These are phyloP conservation scores for Globisporangium nodosum DNA, from an alignment of 352 stramenopile species.

Conservation along the genomic window DNA sequence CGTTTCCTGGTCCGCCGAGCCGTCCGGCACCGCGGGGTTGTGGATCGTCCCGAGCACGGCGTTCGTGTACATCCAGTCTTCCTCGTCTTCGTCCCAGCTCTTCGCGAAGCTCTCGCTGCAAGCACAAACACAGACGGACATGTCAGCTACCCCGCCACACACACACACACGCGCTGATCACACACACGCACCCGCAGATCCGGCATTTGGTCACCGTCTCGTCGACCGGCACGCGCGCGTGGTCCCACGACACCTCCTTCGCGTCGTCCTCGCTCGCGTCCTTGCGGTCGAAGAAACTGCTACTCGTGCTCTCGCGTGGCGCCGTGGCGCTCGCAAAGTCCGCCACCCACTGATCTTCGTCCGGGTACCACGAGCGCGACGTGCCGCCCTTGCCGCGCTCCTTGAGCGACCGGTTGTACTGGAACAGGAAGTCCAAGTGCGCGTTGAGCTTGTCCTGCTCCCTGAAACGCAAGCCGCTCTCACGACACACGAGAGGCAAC, in stretches of 20 bases:
- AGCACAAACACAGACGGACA: not conserved
- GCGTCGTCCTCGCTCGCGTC: conserved; percentile 35
- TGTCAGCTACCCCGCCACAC: not conserved
- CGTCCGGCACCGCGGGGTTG: conserved; percentile 26
- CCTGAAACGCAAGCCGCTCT: conserved; percentile 76
- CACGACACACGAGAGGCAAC: conserved; percentile 71
- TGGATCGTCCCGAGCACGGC: conserved; percentile 75
- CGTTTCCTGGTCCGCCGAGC: conserved; percentile 41
- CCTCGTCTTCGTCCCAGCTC: conserved; percentile 86
- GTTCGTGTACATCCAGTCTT: conserved; percentile 90
- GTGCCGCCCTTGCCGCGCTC: conserved; percentile 77
- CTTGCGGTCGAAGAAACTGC: conserved; percentile 70
- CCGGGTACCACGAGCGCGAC: conserved; percentile 77
- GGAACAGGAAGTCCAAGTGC: conserved; percentile 84
- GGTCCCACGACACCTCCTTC: conserved; percentile 51
- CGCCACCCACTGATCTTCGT: conserved; percentile 76
- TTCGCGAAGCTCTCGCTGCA: conserved; percentile 69
- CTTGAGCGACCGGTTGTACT: conserved; percentile 79
- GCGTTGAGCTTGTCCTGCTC: conserved; percentile 73
- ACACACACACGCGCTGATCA: not conserved
- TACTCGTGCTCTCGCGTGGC: conserved; percentile 67
- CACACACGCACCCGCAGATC: conserved; percentile 59
- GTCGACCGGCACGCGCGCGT: conserved; percentile 69
- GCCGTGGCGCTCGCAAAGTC: conserved; percentile 61
- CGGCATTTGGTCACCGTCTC: conserved; percentile 73